A percentile compares a stretch with the other conserved stretches of the same genome.
Conservation (phyloP, 768 basidiomycete species). For the Suillus discolor region DNA sequence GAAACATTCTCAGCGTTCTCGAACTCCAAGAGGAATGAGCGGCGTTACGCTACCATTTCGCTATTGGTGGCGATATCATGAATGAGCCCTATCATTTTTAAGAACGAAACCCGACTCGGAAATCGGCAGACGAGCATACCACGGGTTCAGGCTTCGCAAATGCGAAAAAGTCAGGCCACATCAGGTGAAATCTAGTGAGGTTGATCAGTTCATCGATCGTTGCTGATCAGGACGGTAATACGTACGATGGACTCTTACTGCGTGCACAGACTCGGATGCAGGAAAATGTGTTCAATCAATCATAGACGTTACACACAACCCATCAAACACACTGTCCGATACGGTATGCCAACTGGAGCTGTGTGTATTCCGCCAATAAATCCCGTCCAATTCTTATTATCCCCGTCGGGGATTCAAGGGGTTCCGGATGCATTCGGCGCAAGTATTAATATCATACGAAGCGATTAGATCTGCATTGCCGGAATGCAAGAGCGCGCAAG, state of each 20-base stretch:
- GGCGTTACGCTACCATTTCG: not conserved
- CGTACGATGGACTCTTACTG: not conserved
- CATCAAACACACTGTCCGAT: not conserved
- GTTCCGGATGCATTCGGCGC: not conserved
- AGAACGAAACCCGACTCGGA: not conserved
- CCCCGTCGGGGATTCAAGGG: not conserved
- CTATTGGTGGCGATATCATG: not conserved
- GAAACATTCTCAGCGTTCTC: not conserved
- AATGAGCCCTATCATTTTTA: not conserved
- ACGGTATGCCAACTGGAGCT: not conserved
- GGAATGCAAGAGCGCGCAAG: not conserved
- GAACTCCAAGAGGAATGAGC: not conserved
- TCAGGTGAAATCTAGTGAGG: not conserved
- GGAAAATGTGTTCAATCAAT: not conserved
- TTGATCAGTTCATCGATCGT: not conserved
- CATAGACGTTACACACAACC: not conserved
- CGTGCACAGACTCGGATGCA: not conserved
- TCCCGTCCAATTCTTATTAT: slow-evolving; percentile 1
- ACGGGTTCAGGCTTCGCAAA: not conserved
- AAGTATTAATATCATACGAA: not conserved
- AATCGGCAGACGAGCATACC: not conserved
- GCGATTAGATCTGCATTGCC: not conserved
- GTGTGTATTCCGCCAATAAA: not conserved
- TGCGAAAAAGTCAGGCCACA: not conserved
- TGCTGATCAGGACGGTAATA: not conserved